phyloP scores from a whole-genome alignment of 2,329 filamentous ascomycete species.

The Pseudogymnoascus sp. region DNA sequence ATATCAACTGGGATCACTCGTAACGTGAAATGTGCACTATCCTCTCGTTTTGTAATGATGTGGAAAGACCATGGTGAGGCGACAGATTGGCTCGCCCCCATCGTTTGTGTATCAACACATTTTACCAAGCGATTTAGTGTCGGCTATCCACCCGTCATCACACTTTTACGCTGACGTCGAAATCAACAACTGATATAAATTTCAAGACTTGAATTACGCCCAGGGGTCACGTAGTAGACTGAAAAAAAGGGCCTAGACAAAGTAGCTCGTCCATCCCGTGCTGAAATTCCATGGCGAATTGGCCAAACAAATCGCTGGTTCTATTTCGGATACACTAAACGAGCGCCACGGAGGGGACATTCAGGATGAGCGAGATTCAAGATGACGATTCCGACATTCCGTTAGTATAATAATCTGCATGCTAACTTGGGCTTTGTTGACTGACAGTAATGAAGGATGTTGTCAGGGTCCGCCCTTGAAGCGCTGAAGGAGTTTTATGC shows the following conservation, averaged over 20 bases:
- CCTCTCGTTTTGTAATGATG: neutral
- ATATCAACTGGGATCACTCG: neutral
- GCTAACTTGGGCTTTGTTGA: neutral
- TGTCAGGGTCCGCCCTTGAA: slow-evolving; percentile 58
- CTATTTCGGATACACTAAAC: slow-evolving; percentile 7
- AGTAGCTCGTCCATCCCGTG: neutral
- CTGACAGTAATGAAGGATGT: slow-evolving; percentile 29
- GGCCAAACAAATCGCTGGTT: neutral
- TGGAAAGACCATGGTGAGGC: neutral
- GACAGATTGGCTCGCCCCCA: neutral
- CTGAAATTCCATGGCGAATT: slow-evolving; percentile 3
- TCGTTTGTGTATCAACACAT: neutral
- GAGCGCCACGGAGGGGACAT: neutral
- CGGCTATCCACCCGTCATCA: neutral
- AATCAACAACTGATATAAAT: neutral
- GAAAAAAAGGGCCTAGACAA: neutral
- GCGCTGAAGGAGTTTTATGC: slow-evolving; percentile 67
- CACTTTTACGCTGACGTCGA: slow-evolving; percentile 4
- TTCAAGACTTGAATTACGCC: neutral
- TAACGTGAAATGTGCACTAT: neutral
- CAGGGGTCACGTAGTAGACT: neutral
- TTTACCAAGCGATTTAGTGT: slow-evolving; percentile 8
- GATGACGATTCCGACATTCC: slow-evolving; percentile 1
- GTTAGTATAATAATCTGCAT: slow-evolving; percentile 6
- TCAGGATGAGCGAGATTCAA: neutral